phyloP scores from a whole-genome alignment of 768 basidiomycete genomes.

The Russula foetens region DNA sequence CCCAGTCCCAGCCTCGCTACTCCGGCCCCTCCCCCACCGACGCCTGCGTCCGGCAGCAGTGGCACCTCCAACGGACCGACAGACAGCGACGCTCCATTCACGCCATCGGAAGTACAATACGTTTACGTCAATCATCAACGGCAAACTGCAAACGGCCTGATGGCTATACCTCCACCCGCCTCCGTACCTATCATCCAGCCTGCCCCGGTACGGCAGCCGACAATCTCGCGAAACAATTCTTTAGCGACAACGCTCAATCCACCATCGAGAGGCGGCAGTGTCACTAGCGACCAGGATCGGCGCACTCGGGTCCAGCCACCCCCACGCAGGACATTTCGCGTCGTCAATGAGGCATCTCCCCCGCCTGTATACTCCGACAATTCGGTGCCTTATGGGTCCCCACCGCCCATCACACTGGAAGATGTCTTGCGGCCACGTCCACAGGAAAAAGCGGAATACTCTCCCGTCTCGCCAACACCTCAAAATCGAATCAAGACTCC shows the following conservation, averaged over 20 bases:
- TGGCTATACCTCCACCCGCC: neutral
- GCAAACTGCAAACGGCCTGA: neutral
- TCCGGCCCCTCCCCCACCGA: slow-evolving; percentile 6
- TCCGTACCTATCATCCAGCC: neutral
- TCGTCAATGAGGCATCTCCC: slow-evolving; percentile 17
- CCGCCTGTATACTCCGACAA: slow-evolving; percentile 9
- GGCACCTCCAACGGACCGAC: neutral
- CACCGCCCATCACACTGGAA: slow-evolving; percentile 1
- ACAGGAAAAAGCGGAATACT: neutral
- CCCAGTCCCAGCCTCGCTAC: neutral
- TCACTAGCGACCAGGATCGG: neutral
- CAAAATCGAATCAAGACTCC: neutral
- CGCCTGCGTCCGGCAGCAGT: neutral
- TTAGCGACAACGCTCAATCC: neutral
- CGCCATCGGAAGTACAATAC: slow-evolving; percentile 13
- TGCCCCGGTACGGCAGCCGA: neutral
- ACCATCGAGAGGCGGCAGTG: neutral
- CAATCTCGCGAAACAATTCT: neutral
- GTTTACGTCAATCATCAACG: slow-evolving; percentile 2
- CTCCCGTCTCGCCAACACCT: neutral
- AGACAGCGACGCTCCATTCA: neutral
- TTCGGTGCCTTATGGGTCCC: neutral
- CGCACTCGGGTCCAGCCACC: neutral
- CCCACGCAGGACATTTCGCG: slow-evolving; percentile 7
- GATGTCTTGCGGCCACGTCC: neutral